Conservation (phyloP, 139 green algal species). For the Zygnema cylindricum region DNA sequence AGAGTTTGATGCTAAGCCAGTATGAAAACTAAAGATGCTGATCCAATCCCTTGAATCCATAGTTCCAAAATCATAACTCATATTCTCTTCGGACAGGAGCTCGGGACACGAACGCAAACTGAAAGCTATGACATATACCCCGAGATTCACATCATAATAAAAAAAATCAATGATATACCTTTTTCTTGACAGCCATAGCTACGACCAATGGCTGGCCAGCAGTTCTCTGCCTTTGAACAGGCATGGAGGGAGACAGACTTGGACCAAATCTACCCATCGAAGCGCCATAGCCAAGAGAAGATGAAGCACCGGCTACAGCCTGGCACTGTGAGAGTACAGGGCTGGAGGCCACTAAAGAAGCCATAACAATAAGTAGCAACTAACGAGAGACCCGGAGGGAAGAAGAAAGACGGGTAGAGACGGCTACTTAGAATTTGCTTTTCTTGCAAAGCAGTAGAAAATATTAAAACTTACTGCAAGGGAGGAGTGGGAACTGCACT, state of each 20-base stretch:
- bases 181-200: constrained; percentile 38
- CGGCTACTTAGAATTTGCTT: no score
- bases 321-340: neutral
- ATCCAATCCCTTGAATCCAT: neutral
- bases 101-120: neutral
- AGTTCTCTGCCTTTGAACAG: neutral
- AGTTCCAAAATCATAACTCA: neutral
- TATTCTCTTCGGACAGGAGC: no score
- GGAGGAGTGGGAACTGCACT: no score
- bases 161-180: neutral
- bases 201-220: constrained; percentile 5
- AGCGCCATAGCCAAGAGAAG: neutral
- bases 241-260: neutral
- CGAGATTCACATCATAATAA: constrained; percentile 4
- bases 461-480: no score
- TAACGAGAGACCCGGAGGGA: no score
- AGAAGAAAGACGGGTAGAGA: no score
- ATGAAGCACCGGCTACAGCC: neutral
- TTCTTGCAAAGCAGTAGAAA: no score
- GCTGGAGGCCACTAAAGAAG: neutral
- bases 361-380: no score
- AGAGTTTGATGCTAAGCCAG: neutral
- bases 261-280: neutral
- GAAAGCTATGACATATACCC: neutral
- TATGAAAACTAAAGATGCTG: neutral